Base-by-base conservation (phyloP, 768 basidiomycete species). In the Mrakia hoshinonis region DNA sequence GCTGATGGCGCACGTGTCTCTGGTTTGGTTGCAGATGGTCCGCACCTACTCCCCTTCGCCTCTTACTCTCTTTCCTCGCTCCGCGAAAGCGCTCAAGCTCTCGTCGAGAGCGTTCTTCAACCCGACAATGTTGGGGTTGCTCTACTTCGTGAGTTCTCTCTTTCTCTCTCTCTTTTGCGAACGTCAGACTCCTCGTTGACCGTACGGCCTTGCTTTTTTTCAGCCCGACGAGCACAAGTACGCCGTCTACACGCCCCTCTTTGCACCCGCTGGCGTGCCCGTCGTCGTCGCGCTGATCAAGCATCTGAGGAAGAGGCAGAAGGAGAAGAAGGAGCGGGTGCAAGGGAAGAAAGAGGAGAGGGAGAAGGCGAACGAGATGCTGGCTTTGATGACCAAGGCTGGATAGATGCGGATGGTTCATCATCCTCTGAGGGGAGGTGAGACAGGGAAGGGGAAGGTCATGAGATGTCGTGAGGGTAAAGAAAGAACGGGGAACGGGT, bases 161-260 rank as follows among this genome's bases (percentile, higher is more conserved):
- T 48, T 13, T 31, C 43, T 69, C 4, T 46, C 18, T 12, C 36
- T 4, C n/a, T 54, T 22, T n/a, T n/a, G n/a, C n/a, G n/a, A n/a
- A n/a, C n/a, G n/a, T n/a, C n/a, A n/a, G 9, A 20, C 12, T n/a
- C 24, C 38, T 51, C 36, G 22, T n/a, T 58, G 4, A 18, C 31
- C 26, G 26, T 46, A 24, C 52, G 13, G 15, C 22, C 18, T 58
- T 12, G 15, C 38, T 60, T 13, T 3, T 43, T 13, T 24, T 9
- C 68, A 80, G 80, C 96, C 96, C 26, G 88, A 92, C 24, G 96
- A 98, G 77, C 96, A 98, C 82, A 97, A 90, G 78, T 94, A 92
- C 78, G 94, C 94, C 2, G 92, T 99, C 11, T 98, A 98, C 79
- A 88, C 91, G 0, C 95, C 96, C 0, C 80, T 99, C 43, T 97